Conservation (phyloP, 176 grass and related monocot genomes). For the Thinopyrum elongatum region DNA sequence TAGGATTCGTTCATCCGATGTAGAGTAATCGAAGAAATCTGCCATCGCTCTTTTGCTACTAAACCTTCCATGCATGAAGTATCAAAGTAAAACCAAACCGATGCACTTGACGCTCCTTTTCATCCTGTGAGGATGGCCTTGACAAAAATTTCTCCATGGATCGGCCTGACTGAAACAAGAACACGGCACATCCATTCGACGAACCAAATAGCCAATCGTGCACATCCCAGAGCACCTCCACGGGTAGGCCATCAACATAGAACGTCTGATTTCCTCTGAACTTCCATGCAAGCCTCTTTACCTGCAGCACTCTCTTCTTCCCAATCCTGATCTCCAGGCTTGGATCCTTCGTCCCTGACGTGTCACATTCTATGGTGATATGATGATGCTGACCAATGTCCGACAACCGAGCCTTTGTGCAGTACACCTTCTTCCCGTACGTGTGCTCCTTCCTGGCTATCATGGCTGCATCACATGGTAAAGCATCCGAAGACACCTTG, state of each 20-base stretch:
- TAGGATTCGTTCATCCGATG: background rate
- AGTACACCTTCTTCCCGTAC: constrained; percentile 51
- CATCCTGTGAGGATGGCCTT: constrained; percentile 30
- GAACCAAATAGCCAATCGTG: constrained; percentile 53
- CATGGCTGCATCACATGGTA: constrained; percentile 27
- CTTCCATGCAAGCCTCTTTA: constrained; percentile 54
- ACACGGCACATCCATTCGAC: constrained; percentile 33
- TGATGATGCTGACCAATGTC: constrained; percentile 43
- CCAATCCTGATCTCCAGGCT: constrained; percentile 57
- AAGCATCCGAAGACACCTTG: background rate
- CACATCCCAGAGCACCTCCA: constrained; percentile 63
- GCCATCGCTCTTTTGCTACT: constrained; percentile 33
- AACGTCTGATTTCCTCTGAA: constrained; percentile 64
- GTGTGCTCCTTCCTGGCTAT: constrained; percentile 60
- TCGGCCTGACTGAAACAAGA: constrained; percentile 56
- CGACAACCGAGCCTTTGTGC: constrained; percentile 37
- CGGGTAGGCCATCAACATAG: constrained; percentile 49
- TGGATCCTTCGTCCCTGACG: constrained; percentile 44
- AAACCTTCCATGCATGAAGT: constrained; percentile 52
- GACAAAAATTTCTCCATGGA: constrained; percentile 38
- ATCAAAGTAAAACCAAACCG: constrained; percentile 56
- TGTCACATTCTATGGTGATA: constrained; percentile 52
- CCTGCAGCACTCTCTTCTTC: constrained; percentile 58
- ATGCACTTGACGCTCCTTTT: constrained; percentile 28
- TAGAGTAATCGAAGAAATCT: constrained; percentile 19